A percentile compares a stretch with the other conserved stretches of the same genome.
phyloP scores from a whole-genome alignment of 129 eudicot genomes.

The Flaveria bidentis region DNA sequence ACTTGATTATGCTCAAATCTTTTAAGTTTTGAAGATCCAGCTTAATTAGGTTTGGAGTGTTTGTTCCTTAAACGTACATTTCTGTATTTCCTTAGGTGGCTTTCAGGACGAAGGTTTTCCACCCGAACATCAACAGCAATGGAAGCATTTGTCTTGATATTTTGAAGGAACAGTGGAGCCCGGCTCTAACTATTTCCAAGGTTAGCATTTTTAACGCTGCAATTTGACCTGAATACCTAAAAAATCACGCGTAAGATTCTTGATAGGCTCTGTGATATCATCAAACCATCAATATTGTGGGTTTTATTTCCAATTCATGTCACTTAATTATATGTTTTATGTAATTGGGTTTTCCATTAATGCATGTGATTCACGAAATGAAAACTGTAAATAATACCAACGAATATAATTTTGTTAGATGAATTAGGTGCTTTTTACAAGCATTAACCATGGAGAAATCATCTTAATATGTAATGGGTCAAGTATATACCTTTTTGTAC shows the following conservation, averaged over 20 bases:
- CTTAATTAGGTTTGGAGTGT: neutral
- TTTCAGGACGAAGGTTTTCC: constrained; percentile 62
- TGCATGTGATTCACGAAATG: neutral
- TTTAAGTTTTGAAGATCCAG: neutral
- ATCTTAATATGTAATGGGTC: neutral
- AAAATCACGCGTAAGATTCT: neutral
- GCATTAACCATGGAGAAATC: neutral
- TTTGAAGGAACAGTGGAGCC: constrained; percentile 71
- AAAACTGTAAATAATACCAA: neutral
- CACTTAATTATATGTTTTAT: neutral
- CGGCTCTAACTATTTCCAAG: constrained; percentile 77
- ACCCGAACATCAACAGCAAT: constrained; percentile 62
- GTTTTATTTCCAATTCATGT: neutral
- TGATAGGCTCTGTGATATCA: too few species aligned
- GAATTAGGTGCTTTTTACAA: neutral
- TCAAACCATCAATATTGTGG: neutral
- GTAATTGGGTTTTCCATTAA: neutral
- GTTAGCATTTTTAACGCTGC: constrained; percentile 29
- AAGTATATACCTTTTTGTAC: neutral
- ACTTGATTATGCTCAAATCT: neutral
- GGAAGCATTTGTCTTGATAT: constrained; percentile 70
- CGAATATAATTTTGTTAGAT: neutral
- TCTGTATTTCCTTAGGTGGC: constrained; percentile 43
- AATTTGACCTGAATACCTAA: neutral
- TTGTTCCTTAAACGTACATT: neutral